Evolutionary conservation across 2,329 filamentous ascomycete species (phyloP), one percentile per base, ranked within the genome.

Genomic region (Trichoderma semiorbis): DNA sequence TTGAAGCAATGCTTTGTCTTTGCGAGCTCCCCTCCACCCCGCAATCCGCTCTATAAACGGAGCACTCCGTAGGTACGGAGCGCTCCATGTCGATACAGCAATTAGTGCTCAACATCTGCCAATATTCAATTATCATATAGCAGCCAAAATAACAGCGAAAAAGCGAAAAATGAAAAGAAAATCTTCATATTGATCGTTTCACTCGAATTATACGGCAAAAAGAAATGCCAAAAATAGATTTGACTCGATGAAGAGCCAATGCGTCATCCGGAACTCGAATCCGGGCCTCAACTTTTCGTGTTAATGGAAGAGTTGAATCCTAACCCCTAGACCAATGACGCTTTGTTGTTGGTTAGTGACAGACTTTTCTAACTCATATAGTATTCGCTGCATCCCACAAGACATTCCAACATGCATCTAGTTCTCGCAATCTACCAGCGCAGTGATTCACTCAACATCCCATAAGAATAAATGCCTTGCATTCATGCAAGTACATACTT

Each of bases 241-340:
- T 11, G 10, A 34, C 11, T 28, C n/a, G 4, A 3, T 18, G 18
- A 28, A 24, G 43, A n/a, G 14, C 2, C n/a, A 58, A 21, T 75
- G 75, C 75, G 74, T 76, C 75, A 74, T 76, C 74, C 75, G 75
- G 75, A 76, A 76, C 73, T 76, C 75, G 75, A 76, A 76, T 76
- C 75, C 75, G 75, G 74, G 75, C 76, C 75, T 76, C 75, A 76
- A 76, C 75, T 76, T 76, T 75, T 53, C 70, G 24, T 72, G 60
- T 55, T 14, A 66, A 72, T 72, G 75, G 75, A 76, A 76, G 75
- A 76, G 75, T 76, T 76, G 75, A 76, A 76, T 76, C 75, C 75
- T 76, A 76, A 76, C 75, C 75, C 74, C 74, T 76, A 76, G 75
- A 76, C 75, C 75, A 76, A 76, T 74, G 75, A 76, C 74, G 75